These are phyloP conservation scores for Trametes cingulata DNA, from an alignment of 768 basidiomycete species.

Conservation along the genomic window DNA sequence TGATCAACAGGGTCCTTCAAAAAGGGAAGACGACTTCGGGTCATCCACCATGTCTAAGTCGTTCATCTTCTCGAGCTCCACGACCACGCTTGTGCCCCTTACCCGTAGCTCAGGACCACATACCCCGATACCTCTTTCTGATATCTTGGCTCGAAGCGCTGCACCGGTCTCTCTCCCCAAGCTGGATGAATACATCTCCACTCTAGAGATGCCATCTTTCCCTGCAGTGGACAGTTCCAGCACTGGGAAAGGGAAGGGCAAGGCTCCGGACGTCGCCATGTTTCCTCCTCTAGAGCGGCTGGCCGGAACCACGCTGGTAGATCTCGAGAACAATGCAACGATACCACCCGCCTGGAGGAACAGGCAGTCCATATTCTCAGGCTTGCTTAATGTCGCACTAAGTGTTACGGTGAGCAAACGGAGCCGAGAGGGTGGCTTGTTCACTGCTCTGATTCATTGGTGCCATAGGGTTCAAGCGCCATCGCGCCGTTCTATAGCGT, in stretches of 20 bases:
- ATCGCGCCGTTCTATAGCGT: slow-evolving; percentile 69
- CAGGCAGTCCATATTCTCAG: slow-evolving; percentile 51
- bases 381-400: slow-evolving; percentile 47
- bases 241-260: slow-evolving; percentile 22
- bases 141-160: slow-evolving; percentile 59
- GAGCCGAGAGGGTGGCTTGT: not conserved
- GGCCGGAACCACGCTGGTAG: slow-evolving; percentile 52
- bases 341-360: slow-evolving; percentile 56
- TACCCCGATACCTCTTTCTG: slow-evolving; percentile 53
- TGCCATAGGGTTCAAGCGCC: slow-evolving; percentile 63
- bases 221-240: not conserved
- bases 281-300: slow-evolving; percentile 67
- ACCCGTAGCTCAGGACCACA: slow-evolving; percentile 28
- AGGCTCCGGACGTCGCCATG: slow-evolving; percentile 37
- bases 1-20: not conserved
- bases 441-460: not conserved
- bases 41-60: not conserved
- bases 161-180: slow-evolving; percentile 60
- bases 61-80: not conserved
- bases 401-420: slow-evolving; percentile 51
- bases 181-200: slow-evolving; percentile 59
- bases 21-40: not conserved
- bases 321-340: slow-evolving; percentile 57
- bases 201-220: slow-evolving; percentile 48
- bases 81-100: slow-evolving; percentile 11